These are phyloP conservation scores for Ophiocordyceps sinensis DNA, from an alignment of 2,329 filamentous ascomycete species.

Conservation along the genomic window DNA sequence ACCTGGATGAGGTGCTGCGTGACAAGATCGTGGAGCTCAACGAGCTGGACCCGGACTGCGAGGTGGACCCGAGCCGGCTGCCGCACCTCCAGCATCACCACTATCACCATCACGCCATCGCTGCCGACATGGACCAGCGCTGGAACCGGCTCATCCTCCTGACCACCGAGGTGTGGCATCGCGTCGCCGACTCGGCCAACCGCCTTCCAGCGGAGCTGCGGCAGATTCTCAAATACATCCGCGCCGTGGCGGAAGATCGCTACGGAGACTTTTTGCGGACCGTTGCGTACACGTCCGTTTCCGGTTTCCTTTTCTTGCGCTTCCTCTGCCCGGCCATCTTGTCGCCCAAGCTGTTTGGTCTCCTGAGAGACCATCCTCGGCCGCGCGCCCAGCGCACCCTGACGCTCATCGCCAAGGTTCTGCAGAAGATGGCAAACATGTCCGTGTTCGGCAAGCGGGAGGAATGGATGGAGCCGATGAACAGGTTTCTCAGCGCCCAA, in stretches of 20 bases:
- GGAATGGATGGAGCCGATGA: constrained; percentile 99
- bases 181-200: constrained; percentile 59
- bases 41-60: constrained; percentile 78
- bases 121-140: constrained; percentile 65
- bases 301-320: constrained; percentile 82
- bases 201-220: constrained; percentile 70
- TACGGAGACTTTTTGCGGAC: constrained; percentile 87
- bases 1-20: constrained; percentile 74
- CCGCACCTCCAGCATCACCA: constrained; percentile 2
- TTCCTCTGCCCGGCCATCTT: constrained; percentile 96
- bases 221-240: constrained; percentile 77
- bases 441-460: constrained; percentile 89
- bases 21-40: constrained; percentile 83
- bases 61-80: constrained; percentile 82
- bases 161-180: constrained; percentile 75
- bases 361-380: constrained; percentile 70
- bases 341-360: constrained; percentile 84
- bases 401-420: constrained; percentile 80
- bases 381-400: constrained; percentile 73
- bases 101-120: constrained; percentile 15
- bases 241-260: constrained; percentile 83
- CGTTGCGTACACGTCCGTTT: constrained; percentile 86
- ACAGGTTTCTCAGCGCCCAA: constrained; percentile 64
- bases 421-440: constrained; percentile 84
- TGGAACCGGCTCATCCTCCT: constrained; percentile 65